Base-by-base conservation (phyloP, 2,329 filamentous ascomycete genomes). In the Rutstroemia sp. region DNA sequence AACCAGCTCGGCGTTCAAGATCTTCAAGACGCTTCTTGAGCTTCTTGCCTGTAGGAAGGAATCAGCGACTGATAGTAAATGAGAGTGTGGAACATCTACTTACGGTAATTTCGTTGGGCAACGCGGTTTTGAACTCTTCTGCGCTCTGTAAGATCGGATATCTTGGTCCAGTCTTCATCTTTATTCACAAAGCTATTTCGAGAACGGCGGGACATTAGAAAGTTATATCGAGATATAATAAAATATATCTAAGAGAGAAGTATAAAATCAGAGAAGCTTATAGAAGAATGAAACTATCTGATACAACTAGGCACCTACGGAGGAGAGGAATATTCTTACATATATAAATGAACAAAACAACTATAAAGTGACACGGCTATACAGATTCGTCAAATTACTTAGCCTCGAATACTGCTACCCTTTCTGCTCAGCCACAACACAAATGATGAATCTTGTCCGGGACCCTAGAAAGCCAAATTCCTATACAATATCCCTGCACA, bases 81-180 rank as follows among this genome's bases (percentile, higher is more conserved):
- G 16, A 10, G 46, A 48, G 52, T 41, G 51, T 54, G 50, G 48
- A 41, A 14, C 45, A 59, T 21, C n/a, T 53, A 80, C 85, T 71
- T 78, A 95, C 91, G 91, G 77, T 96, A 96, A 77, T 96, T 96
- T 68, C 92, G 87, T 76, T 97, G 92, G 64, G 92, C 92, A 79
- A 97, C 96, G 65, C 92, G 86, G 76, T 97, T 97, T 75, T 97
- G 92, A 76, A 96, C 96, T 70, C 92, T 83, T 68, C 92, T 81
- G 69, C 94, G 86, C 76, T 97, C 92, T 52, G 92, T 92, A 58
- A 97, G 86, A 73, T 97, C 92, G 57, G 92, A 95, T 71, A 97
- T 96, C 83, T 96, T 95, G 70, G 92, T 96, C 92, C 92, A 97
- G 76, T 97, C 92, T 76, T 97, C 92, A 69, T 96, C 92, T 55